Evolutionary conservation across 2,329 filamentous ascomycete species (phyloP), one percentile per base, ranked within the genome.

Genomic region (Exophiala sideris): DNA sequence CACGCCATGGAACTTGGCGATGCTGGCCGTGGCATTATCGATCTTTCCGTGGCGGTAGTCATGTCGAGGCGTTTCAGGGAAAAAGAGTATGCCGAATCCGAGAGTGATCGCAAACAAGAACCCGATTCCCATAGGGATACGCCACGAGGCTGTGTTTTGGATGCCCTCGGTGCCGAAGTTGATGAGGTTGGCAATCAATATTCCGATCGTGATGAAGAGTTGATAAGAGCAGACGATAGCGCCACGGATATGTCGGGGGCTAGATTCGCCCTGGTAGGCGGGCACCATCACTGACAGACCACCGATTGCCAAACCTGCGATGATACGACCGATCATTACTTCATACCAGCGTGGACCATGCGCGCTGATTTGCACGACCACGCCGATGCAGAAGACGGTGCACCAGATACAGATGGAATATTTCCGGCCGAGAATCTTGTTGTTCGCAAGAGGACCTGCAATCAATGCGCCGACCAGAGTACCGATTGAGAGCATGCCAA

Each of bases 11-110:
- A 79, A 75, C 39, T 75, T 74, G 1, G 79, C 70, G 21, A 84
- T 74, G 0, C 79, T 82, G 3, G 62, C 65, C 18, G 74, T 70
- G 1, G 81, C 79, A 21, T 67, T 65, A 2, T 81, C 77, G 16
- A 75, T 69, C 21, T 76, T 76, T 32, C 77, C 78, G 33, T 77
- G 66, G 11, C 81, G 76, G 63, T 80, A 83, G 45, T 80, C 79
- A 70, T 78, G 82, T 1, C 80, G 76, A 3, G 81, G 81, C 11
- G 74, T 78, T 60, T 84, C 81, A 0, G 76, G 77, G 52, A 83
- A 75, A 61, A 81, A 74, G 5, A 75, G 57, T 51, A 84, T 82
- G 4, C 80, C 80, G 11, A 71, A 38, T 0, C 76, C 75, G 61
- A 84, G 79, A 41, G 82, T 71, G 2, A 73, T 65, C 1, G 79